phyloP scores from a whole-genome alignment of 73 alveolate genomes.

The Stentor coeruleus region DNA sequence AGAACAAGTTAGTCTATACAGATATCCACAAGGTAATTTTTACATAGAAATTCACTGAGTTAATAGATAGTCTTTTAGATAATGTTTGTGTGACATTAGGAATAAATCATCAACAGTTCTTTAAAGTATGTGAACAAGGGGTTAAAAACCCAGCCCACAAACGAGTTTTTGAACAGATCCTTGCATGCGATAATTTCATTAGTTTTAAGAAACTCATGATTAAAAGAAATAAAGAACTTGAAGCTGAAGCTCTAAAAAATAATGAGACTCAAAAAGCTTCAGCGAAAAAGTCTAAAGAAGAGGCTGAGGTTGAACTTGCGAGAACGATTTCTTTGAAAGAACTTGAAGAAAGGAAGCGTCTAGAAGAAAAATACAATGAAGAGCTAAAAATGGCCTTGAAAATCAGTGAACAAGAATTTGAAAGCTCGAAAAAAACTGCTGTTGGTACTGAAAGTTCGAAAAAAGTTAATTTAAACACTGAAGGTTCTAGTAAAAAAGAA shows the following conservation, averaged over 20 bases:
- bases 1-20: constrained; percentile 75
- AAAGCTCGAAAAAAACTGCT: background rate
- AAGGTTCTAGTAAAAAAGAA: background rate
- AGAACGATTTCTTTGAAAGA: constrained; percentile 18
- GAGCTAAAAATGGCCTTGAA: constrained; percentile 38
- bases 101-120: constrained; percentile 59
- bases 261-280: constrained; percentile 16
- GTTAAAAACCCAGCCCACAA: constrained; percentile 36
- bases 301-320: constrained; percentile 29
- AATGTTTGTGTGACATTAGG: constrained; percentile 72
- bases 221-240: constrained; percentile 71
- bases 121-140: constrained; percentile 52
- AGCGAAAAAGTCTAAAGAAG: constrained; percentile 27
- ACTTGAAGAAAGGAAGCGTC: constrained; percentile 34
- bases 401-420: constrained; percentile 28
- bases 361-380: constrained; percentile 36
- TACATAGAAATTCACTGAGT: constrained; percentile 62
- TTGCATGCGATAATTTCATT: constrained; percentile 56
- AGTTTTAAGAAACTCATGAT: constrained; percentile 78
- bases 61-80: constrained; percentile 73
- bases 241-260: constrained; percentile 59
- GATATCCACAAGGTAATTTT: constrained; percentile 55
- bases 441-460: background rate
- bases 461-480: no score
- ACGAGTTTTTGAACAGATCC: constrained; percentile 48